Percentiles rank a stretch among this genome's conserved stretches.
Conservation (phyloP, 2,329 filamentous ascomycete species). For the Botrytis porri region DNA sequence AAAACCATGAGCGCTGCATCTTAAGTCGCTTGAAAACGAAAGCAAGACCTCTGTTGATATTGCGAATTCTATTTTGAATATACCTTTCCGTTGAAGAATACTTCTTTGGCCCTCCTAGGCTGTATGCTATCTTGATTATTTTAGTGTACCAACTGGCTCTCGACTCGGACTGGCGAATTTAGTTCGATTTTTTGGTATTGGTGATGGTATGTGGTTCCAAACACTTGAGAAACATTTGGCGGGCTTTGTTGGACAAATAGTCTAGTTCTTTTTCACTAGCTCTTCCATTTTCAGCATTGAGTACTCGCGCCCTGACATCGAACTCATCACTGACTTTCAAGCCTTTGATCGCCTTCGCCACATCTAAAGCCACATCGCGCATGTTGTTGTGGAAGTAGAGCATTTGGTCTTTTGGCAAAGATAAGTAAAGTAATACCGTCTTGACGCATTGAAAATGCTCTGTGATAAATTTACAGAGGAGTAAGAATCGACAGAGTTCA, state of each 20-base stretch:
- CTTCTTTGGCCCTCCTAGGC: too few species aligned
- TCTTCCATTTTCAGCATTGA: background rate
- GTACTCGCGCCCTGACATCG: background rate
- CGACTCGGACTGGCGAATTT: background rate
- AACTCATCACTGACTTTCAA: background rate
- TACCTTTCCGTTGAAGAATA: background rate
- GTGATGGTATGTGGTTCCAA: background rate
- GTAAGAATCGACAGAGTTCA: background rate
- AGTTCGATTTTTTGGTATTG: background rate
- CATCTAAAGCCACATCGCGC: background rate
- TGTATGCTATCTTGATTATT: too few species aligned
- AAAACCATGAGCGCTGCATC: background rate
- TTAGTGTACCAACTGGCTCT: background rate
- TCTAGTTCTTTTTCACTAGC: background rate
- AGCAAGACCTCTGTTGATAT: background rate
- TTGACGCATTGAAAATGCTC: constrained; percentile 5
- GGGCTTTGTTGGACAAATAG: background rate
- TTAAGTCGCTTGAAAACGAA: background rate
- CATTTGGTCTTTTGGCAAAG: background rate
- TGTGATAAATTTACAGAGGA: background rate
- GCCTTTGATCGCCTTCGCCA: background rate
- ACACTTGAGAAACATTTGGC: background rate
- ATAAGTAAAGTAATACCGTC: background rate
- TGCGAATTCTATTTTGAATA: too few species aligned
- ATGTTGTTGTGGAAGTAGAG: background rate